These are phyloP conservation scores for Gleditsia sinensis DNA, from an alignment of 306 rosid species.

Conservation along the genomic window DNA sequence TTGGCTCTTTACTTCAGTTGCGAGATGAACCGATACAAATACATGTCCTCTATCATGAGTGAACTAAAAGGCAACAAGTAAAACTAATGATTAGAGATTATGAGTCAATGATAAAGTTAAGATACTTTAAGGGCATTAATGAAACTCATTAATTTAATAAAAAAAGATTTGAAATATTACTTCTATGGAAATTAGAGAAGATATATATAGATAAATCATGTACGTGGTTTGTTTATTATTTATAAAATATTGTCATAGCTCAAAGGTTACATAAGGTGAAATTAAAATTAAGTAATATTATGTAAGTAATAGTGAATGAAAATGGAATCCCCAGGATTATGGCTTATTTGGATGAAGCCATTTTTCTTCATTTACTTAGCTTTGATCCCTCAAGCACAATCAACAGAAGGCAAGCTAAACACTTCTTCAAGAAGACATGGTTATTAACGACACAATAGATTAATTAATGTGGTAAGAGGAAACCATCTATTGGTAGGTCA, in stretches of 20 bases:
- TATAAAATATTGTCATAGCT: not conserved
- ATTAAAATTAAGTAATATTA: not conserved
- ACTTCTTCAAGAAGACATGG: not conserved
- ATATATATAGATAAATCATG: no score
- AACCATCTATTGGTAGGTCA: not conserved
- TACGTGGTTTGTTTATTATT: not conserved
- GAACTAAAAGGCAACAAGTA: conserved; percentile 46
- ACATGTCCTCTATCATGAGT: no score
- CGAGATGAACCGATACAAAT: conserved; percentile 91
- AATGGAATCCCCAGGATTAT: not conserved
- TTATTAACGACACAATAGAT: not conserved
- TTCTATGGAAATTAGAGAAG: not conserved
- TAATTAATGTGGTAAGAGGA: not conserved
- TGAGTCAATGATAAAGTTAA: no score
- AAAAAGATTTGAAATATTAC: not conserved
- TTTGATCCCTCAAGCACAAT: not conserved
- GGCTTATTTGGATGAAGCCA: not conserved
- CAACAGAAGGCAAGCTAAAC: not conserved
- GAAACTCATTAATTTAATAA: no score
- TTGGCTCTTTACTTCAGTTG: conserved; percentile 67
- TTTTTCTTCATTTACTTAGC: not conserved
- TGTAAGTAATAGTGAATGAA: not conserved
- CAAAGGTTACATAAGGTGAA: not conserved
- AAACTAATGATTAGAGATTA: conserved; percentile 15
- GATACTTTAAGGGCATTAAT: no score